These are phyloP conservation scores for Fusarium foetens DNA, from an alignment of 2,329 filamentous ascomycete genomes.

Conservation along the genomic window DNA sequence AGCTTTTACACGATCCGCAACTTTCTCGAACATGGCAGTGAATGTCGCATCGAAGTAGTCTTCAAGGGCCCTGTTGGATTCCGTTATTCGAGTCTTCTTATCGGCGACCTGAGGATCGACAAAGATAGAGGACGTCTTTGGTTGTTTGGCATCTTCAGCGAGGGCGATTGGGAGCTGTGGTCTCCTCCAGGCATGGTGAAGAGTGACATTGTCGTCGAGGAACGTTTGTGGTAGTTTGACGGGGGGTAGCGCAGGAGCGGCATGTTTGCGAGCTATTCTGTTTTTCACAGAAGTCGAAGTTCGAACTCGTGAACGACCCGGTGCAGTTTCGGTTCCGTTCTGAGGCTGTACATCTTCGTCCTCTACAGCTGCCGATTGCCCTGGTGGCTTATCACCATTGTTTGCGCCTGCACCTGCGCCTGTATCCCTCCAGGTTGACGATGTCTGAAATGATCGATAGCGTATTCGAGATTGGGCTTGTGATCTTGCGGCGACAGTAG, in stretches of 20 bases:
- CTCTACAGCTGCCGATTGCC: constrained; percentile 41
- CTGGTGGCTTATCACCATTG: constrained; percentile 44
- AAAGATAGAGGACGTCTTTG: constrained; percentile 47
- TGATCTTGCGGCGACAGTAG: constrained; percentile 42
- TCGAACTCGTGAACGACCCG: constrained; percentile 44
- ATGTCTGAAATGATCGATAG: constrained; percentile 40
- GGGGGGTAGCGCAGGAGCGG: constrained; percentile 58
- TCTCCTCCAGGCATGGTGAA: constrained; percentile 39
- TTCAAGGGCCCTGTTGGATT: constrained; percentile 44
- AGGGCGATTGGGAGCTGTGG: constrained; percentile 48
- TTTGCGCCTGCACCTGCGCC: constrained; percentile 29
- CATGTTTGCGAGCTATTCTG: constrained; percentile 48
- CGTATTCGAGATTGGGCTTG: constrained; percentile 31
- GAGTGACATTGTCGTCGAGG: constrained; percentile 59
- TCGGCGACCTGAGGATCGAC: constrained; percentile 38
- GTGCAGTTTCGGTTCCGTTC: constrained; percentile 41
- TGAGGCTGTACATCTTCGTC: constrained; percentile 46
- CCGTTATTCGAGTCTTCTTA: constrained; percentile 34
- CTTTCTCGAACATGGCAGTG: constrained; percentile 29
- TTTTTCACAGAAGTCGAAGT: constrained; percentile 43
- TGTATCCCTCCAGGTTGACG: constrained; percentile 31
- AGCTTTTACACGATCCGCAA: constrained; percentile 24
- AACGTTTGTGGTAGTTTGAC: constrained; percentile 68
- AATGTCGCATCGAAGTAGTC: constrained; percentile 49
- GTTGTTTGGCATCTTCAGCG: constrained; percentile 46